A percentile compares a stretch with the other conserved stretches of the same genome.
phyloP scores from a whole-genome alignment of 2,329 filamentous ascomycete genomes.

The Neopestalotiopsis sp. region DNA sequence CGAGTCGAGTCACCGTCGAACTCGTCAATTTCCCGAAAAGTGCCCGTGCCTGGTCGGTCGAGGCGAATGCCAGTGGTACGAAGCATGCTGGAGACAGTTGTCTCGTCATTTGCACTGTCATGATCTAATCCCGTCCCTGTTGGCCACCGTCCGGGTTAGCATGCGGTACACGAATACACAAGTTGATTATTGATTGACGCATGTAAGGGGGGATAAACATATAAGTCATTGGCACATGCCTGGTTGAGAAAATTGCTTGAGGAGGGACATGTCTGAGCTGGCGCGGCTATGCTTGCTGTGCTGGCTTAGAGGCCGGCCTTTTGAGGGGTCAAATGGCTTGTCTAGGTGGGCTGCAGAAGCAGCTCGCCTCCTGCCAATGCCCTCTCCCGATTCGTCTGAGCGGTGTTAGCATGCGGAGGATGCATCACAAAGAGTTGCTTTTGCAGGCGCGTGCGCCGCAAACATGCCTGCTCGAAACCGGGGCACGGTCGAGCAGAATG shows the following conservation, averaged over 20 bases:
- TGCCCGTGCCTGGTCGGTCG: conserved; percentile 51
- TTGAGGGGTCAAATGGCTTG: conserved; percentile 52
- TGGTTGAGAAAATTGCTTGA: conserved; percentile 58
- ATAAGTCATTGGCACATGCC: conserved; percentile 46
- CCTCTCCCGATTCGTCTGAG: conserved; percentile 45
- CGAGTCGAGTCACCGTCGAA: conserved; percentile 70
- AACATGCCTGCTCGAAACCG: background rate
- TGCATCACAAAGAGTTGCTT: conserved; percentile 10
- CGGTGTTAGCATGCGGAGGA: conserved; percentile 16
- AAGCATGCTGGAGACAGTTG: conserved; percentile 52
- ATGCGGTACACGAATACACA: conserved; percentile 43
- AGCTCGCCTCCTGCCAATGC: conserved; percentile 54
- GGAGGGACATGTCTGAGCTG: conserved; percentile 71
- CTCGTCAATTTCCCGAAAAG: conserved; percentile 72
- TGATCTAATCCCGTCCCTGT: conserved; percentile 30
- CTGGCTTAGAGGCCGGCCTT: conserved; percentile 60
- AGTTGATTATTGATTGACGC: background rate
- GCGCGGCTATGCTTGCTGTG: conserved; percentile 72
- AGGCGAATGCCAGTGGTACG: conserved; percentile 58
- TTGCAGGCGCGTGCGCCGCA: conserved; percentile 2
- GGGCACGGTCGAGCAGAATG: background rate
- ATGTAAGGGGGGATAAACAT: background rate
- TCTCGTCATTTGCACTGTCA: conserved; percentile 51
- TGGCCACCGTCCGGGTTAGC: conserved; percentile 44
- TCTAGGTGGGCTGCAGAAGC: conserved; percentile 68